Evolutionary conservation across 31 red algal species (phyloP).

Genomic region (Porphyra umbilicalis): DNA sequence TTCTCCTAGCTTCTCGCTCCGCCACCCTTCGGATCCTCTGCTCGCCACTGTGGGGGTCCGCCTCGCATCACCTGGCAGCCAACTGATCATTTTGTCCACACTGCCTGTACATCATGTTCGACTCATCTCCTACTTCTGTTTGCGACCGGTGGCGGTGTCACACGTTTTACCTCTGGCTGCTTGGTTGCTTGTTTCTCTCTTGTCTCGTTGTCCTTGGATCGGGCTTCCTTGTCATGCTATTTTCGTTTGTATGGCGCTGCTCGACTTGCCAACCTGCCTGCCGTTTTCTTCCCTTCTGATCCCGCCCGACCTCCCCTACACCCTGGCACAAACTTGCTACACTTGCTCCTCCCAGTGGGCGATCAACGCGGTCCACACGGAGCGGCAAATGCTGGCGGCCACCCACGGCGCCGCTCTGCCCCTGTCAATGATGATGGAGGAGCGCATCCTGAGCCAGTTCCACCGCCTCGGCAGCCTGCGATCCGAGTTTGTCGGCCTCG

Average conservation of each 20-base stretch:
- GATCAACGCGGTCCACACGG: constrained; percentile 19
- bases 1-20: too few species aligned
- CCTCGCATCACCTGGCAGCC: too few species aligned
- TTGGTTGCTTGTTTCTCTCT: background rate
- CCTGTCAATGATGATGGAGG: constrained; percentile 55
- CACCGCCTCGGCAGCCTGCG: constrained; percentile 58
- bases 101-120: too few species aligned
- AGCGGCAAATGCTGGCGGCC: constrained; percentile 52
- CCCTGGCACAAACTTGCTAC: background rate
- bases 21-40: too few species aligned
- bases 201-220: background rate
- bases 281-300: background rate
- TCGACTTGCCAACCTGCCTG: background rate
- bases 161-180: too few species aligned
- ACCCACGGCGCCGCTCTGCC: constrained; percentile 57
- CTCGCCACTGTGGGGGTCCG: too few species aligned
- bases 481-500: constrained; percentile 42
- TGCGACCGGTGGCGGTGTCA: too few species aligned
- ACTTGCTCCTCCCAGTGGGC: background rate
- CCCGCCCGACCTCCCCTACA: background rate
- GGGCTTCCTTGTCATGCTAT: background rate
- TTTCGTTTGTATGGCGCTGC: background rate
- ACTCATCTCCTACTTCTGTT: too few species aligned
- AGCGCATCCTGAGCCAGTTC: constrained; percentile 57
- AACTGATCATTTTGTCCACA: too few species aligned